Evolutionary conservation across 129 eudicot genomes (phyloP).

Genomic region (Artemisia tridentata): DNA sequence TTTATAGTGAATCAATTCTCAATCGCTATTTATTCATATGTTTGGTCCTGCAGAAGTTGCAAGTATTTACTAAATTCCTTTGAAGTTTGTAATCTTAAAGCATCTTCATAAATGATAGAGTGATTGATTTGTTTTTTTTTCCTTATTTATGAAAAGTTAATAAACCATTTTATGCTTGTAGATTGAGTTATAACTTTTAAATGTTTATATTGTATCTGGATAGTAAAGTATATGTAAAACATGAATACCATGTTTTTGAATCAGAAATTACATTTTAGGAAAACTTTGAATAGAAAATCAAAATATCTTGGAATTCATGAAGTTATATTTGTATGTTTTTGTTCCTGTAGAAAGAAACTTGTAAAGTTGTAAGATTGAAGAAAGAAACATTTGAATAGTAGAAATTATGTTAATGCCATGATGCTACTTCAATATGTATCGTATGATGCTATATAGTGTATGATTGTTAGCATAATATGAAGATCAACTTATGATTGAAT

Average conservation of each 20-base stretch:
- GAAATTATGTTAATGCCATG: not conserved
- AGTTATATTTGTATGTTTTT: not conserved
- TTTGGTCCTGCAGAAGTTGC: not conserved
- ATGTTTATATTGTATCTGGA: no score
- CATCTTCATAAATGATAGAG: constrained; percentile 1
- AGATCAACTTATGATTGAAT: constrained; percentile 5
- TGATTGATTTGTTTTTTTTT: not conserved
- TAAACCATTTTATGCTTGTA: not conserved
- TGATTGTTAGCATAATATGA: not conserved
- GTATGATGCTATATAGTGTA: not conserved
- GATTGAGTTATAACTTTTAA: not conserved
- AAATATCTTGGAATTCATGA: not conserved
- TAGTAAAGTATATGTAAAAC: no score
- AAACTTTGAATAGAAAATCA: not conserved
- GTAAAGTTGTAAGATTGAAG: not conserved
- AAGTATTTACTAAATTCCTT: not conserved
- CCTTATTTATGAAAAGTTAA: not conserved
- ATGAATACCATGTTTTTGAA: not conserved
- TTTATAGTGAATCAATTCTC: not conserved
- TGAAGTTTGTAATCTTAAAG: no score
- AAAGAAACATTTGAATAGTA: not conserved
- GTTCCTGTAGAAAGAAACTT: not conserved
- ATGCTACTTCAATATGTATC: no score
- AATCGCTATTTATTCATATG: not conserved
- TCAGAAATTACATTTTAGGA: not conserved